A percentile compares a stretch with the other conserved stretches of the same genome.
Evolutionary conservation across 805 yeast genomes (phyloP).

Genomic region (Candida yuanshanica): DNA sequence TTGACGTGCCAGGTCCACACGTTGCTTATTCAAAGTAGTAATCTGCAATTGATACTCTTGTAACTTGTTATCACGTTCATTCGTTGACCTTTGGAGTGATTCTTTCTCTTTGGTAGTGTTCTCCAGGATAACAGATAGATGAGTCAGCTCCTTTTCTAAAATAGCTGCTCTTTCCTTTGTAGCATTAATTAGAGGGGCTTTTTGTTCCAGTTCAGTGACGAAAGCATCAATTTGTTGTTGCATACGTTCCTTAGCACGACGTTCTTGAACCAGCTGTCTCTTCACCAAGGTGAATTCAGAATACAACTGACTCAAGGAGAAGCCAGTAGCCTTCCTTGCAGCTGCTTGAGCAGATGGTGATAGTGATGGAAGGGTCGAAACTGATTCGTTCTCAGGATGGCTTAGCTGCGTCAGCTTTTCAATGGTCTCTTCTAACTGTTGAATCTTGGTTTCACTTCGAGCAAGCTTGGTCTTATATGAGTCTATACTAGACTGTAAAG

Average conservation of each 20-base stretch:
- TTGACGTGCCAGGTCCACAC: constrained; percentile 75
- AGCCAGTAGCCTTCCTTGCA: constrained; percentile 39
- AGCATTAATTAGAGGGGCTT: constrained; percentile 69
- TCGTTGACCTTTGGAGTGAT: constrained; percentile 25
- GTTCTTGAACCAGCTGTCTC: constrained; percentile 63
- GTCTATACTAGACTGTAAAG: constrained; percentile 47
- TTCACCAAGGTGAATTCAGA: constrained; percentile 59
- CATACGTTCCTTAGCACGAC: constrained; percentile 62
- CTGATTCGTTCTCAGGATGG: constrained; percentile 13
- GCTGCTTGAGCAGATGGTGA: constrained; percentile 57
- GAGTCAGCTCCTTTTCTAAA: constrained; percentile 50
- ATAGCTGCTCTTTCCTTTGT: constrained; percentile 54
- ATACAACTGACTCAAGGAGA: constrained; percentile 61
- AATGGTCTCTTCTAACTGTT: constrained; percentile 38
- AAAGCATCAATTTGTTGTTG: constrained; percentile 67
- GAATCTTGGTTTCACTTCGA: constrained; percentile 36
- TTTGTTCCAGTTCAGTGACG: constrained; percentile 68
- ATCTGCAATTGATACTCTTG: constrained; percentile 30
- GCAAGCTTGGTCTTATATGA: constrained; percentile 51
- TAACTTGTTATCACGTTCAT: constrained; percentile 18
- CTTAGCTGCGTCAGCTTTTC: constrained; percentile 32
- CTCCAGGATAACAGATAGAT: constrained; percentile 52
- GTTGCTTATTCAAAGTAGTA: constrained; percentile 45
- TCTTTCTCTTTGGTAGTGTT: constrained; percentile 45
- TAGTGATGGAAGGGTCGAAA: constrained; percentile 27